Evolutionary conservation across 805 yeast genomes (phyloP).

Genomic region (Candida vartiovaarae): DNA sequence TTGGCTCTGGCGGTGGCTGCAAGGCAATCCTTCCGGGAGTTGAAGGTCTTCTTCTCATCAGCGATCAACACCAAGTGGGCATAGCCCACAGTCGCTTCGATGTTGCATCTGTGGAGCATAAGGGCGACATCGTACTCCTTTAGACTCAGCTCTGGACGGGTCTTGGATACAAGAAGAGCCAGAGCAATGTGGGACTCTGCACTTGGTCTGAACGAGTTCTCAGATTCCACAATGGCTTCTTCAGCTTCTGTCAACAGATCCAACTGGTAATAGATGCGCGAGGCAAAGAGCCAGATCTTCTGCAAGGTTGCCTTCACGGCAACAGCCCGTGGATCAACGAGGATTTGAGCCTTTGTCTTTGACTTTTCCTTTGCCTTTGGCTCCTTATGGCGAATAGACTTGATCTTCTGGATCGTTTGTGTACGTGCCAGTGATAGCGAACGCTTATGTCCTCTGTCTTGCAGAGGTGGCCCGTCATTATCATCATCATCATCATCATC

Average conservation of each 20-base stretch:
- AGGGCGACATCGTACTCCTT: constrained; percentile 54
- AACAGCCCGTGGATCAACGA: constrained; percentile 4
- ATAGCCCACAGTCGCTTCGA: constrained; percentile 17
- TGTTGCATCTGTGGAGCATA: constrained; percentile 6
- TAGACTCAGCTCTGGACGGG: constrained; percentile 37
- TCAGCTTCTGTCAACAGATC: constrained; percentile 54
- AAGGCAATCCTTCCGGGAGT: constrained; percentile 46
- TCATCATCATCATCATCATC: not conserved
- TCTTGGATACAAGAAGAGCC: constrained; percentile 30
- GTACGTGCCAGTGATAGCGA: constrained; percentile 12
- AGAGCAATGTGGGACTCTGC: constrained; percentile 42
- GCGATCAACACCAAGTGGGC: constrained; percentile 12
- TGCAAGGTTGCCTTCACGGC: constrained; percentile 34
- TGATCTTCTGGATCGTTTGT: constrained; percentile 15
- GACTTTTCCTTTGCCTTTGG: not conserved
- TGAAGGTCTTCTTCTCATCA: constrained; percentile 27
- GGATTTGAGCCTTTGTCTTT: not conserved
- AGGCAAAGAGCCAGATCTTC: constrained; percentile 68
- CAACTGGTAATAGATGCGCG: constrained; percentile 53
- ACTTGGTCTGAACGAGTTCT: constrained; percentile 37
- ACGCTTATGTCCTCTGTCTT: constrained; percentile 6
- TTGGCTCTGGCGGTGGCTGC: constrained; percentile 45
- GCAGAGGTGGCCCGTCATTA: not conserved
- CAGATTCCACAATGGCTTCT: constrained; percentile 69
- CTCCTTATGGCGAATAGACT: constrained; percentile 9